These are phyloP conservation scores for Acanthamoeba castellanii DNA, from an alignment of 208 protist genomes.

Conservation along the genomic window DNA sequence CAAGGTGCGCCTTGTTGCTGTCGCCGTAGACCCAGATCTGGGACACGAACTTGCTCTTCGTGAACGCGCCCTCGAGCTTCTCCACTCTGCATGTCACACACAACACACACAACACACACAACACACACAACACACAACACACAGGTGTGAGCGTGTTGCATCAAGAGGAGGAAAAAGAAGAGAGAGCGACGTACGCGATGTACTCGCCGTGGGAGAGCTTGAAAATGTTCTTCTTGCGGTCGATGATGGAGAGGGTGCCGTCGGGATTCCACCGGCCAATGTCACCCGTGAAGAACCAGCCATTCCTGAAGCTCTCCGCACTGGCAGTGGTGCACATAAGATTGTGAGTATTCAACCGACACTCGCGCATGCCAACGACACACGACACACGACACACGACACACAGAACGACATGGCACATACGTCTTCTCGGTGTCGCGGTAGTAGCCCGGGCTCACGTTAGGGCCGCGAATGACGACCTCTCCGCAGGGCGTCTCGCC, in stretches of 20 bases:
- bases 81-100: constrained; percentile 34
- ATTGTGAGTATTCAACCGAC: background rate
- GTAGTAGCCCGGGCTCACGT: constrained; percentile 90
- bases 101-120: too few species aligned
- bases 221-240: constrained; percentile 94
- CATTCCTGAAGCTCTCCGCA: constrained; percentile 76
- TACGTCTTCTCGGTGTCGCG: constrained; percentile 87
- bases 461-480: constrained; percentile 87
- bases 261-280: constrained; percentile 86
- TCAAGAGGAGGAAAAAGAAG: background rate
- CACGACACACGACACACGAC: too few species aligned
- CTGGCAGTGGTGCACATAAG: background rate
- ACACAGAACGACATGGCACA: too few species aligned
- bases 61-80: constrained; percentile 68
- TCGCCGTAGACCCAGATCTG: constrained; percentile 77
- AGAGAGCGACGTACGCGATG: constrained; percentile 76
- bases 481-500: constrained; percentile 80
- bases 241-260: constrained; percentile 91
- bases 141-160: background rate
- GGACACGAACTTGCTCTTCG: constrained; percentile 60
- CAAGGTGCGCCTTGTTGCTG: constrained; percentile 81
- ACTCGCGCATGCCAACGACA: background rate
- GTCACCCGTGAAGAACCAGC: constrained; percentile 93
- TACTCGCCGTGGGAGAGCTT: constrained; percentile 94
- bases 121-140: too few species aligned